Percentiles rank a stretch among this genome's conserved stretches.
Evolutionary conservation across 352 stramenopile species (phyloP).

Genomic region (Globisporangium viniferum): DNA sequence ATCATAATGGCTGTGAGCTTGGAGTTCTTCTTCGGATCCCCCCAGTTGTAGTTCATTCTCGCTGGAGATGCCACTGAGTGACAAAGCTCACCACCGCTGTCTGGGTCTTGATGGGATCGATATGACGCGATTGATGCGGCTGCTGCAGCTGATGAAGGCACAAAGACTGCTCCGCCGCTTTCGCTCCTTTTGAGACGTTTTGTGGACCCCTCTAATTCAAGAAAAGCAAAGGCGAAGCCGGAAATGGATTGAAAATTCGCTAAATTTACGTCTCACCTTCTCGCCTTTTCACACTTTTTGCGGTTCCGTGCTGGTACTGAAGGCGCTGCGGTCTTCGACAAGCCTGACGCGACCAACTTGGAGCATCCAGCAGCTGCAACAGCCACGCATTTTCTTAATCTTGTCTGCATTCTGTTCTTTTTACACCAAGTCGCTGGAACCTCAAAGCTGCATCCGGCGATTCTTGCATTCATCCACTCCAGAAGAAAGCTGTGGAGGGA

Average conservation of each 20-base stretch:
- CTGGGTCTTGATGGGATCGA: background rate
- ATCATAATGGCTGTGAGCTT: slow-evolving; percentile 70
- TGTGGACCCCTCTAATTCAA: background rate
- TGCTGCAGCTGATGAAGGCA: background rate
- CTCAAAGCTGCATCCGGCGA: background rate
- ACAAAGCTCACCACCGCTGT: background rate
- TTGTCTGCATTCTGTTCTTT: slow-evolving; percentile 2
- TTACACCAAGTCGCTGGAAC: slow-evolving; percentile 2
- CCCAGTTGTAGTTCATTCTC: slow-evolving; percentile 82
- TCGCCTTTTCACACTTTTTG: background rate
- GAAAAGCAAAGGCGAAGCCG: background rate
- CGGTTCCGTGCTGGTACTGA: background rate
- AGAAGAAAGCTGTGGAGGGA: background rate
- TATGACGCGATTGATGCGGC: background rate
- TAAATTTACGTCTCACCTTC: slow-evolving; percentile 1
- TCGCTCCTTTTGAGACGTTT: slow-evolving; percentile 4
- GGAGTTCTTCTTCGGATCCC: slow-evolving; percentile 79
- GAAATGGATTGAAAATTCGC: background rate
- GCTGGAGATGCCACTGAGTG: background rate
- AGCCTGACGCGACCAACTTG: background rate
- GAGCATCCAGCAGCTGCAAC: background rate
- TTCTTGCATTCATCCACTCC: background rate
- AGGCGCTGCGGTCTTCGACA: background rate
- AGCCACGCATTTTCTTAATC: background rate
- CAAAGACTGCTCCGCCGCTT: background rate